Percentiles rank a stretch among this genome's conserved stretches.
Conservation (phyloP, 2,329 filamentous ascomycete genomes). For the Pleurostoma richardsiae region DNA sequence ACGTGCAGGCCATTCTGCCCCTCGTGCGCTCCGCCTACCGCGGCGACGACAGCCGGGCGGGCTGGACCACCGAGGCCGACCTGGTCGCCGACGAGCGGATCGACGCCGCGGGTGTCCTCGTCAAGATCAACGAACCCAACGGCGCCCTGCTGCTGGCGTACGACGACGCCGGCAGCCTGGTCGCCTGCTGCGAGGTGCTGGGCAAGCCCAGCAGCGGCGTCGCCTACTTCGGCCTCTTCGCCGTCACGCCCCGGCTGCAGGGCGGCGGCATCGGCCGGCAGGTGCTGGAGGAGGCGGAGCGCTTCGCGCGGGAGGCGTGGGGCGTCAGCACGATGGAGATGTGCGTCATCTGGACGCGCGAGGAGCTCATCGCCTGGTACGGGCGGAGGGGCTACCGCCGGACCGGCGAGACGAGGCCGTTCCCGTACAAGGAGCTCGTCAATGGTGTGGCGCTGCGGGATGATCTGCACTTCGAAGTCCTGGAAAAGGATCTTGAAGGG, state of each 20-base stretch:
- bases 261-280: slow-evolving; percentile 35
- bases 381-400: slow-evolving; percentile 32
- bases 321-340: slow-evolving; percentile 32
- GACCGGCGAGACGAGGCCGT: slow-evolving; percentile 32
- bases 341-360: slow-evolving; percentile 34
- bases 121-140: slow-evolving; percentile 32
- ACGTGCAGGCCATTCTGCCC: slow-evolving; percentile 24
- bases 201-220: slow-evolving; percentile 14
- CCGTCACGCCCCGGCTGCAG: slow-evolving; percentile 36
- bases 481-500: slow-evolving; percentile 26
- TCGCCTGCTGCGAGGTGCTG: slow-evolving; percentile 39
- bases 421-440: slow-evolving; percentile 32
- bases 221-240: slow-evolving; percentile 43
- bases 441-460: slow-evolving; percentile 31
- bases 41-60: slow-evolving; percentile 30
- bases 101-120: slow-evolving; percentile 23
- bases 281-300: slow-evolving; percentile 35
- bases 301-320: slow-evolving; percentile 24
- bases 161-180: slow-evolving; percentile 11
- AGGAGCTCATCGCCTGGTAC: slow-evolving; percentile 42
- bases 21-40: slow-evolving; percentile 40
- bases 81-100: slow-evolving; percentile 38
- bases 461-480: slow-evolving; percentile 35
- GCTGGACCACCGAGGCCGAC: slow-evolving; percentile 44
- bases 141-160: slow-evolving; percentile 31